Evolutionary conservation across 1,284 basidiomycete genomes (phyloP), one percentile per base, ranked within the genome.

Genomic region (Tilletia horrida): DNA sequence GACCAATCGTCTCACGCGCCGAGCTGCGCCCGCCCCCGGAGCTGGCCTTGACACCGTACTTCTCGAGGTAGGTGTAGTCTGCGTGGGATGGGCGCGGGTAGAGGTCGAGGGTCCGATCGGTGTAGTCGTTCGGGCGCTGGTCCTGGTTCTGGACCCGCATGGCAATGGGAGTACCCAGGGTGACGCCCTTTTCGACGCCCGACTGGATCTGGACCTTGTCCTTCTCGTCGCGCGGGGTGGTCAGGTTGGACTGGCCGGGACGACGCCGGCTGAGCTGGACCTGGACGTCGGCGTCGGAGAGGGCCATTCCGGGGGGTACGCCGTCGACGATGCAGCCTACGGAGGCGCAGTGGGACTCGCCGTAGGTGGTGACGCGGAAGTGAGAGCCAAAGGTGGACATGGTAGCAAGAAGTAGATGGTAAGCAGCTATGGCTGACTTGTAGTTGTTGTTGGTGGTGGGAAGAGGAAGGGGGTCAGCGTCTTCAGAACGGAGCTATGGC

Each of bases 251-350:
- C 85, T 99, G 96, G 13, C 96, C 96, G 0, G 96, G 96, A 69
- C 96, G 85, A 69, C 96, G 86, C 65, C 96, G 88, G 75, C 89
- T 93, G 27, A 99, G 87, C 83, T 99, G 96, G 18, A 87, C 84
- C 83, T 99, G 96, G 68, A 99, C 89, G 82, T 98, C 94, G 73
- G 88, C 84, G 62, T 91, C 86, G 27, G 87, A 86, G 67, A 99
- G 86, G 70, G 87, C 85, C 57, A 98, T 85, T 21, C 96, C 95
- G 45, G 96, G 94, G 65, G 96, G 95, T 74, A 92, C 91, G 59
- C 95, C 95, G 82, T 97, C 96, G 79, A 98, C 89, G 84, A 99
- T 97, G 69, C 92, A 93, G 43, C 96, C 96, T 44, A 98, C 95
- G 2, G 92, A 95, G 68, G 91, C 88, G 83, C 96, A 97, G 82